Base-by-base conservation (phyloP, 257 asterid genomes). In the Salvia rosmarinus region DNA sequence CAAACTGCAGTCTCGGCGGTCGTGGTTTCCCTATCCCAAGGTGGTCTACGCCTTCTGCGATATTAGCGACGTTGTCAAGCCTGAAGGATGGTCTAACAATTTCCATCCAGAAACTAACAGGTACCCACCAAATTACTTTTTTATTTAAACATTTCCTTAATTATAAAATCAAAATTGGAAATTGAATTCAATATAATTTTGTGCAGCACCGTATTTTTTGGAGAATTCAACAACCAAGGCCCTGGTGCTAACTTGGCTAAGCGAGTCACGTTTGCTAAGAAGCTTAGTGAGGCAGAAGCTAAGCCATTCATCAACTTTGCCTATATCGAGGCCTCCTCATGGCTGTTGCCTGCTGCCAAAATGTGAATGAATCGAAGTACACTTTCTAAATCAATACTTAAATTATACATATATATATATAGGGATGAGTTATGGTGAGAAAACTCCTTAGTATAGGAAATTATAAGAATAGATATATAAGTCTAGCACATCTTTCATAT, bases 311-410 rank as follows among this genome's bases (percentile, higher is more conserved):
- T 85, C 58, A 73, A 64, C 40, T 90, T 94, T 40, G 82, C 12
- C 2, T 88, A n/a, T 42, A 79, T 94, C 10, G 85, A 78, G 64
- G 99, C 75, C 2, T 76, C 90, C 19, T 70, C 74, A 28, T 94
- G 99, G 99, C 73, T 94, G 30, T 86, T 83, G 39, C 96, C 96
- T 52, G 90, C 92, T 1, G 11, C 73, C 2, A 16, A 70, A 30
- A 9, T 77, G 11, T 80, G 55, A 73, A 28, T n/a, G n/a, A n/a
- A n/a, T n/a, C n/a, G n/a, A n/a, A n/a, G n/a, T n/a, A n/a, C n/a
- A n/a, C n/a, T n/a, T n/a, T n/a, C n/a, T 28, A 28, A 37, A 37
- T 37, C 42, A 6, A 37, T 5, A 37, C 32, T 28, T 28, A 1
- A 1, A 28, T 4, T 28, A 28, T 28, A 28, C 4, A 28, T 28